phyloP scores from a whole-genome alignment of 2,329 filamentous ascomycete genomes.

The Colletotrichum sp. region DNA sequence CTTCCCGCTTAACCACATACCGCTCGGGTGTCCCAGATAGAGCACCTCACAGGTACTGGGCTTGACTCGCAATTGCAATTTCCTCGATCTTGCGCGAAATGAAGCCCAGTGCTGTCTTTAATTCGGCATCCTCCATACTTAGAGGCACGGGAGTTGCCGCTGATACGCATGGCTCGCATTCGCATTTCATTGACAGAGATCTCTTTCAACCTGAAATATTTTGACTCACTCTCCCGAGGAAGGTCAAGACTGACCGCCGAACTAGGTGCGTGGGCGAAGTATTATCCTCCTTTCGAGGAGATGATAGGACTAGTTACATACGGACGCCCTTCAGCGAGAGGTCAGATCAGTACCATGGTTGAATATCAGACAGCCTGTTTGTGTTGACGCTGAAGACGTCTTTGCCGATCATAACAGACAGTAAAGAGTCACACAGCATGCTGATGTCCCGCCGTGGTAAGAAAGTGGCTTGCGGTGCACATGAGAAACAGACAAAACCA shows the following conservation, averaged over 20 bases:
- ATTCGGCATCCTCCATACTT: not conserved
- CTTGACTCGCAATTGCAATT: not conserved
- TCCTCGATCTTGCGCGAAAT: not conserved
- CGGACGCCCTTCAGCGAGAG: not conserved
- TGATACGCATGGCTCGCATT: not conserved
- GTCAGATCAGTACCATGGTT: fast-evolving
- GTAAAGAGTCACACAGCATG: not conserved
- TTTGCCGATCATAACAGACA: fast-evolving
- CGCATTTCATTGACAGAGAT: not conserved
- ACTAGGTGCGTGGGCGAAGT: fast-evolving
- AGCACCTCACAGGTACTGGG: not conserved
- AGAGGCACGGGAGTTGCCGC: not conserved
- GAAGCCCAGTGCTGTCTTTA: not conserved
- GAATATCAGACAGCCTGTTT: not conserved
- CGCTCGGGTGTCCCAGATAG: not conserved
- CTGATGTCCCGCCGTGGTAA: not conserved
- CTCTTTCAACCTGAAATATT: fast-evolving
- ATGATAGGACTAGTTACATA: fast-evolving
- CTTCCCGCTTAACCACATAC: not conserved
- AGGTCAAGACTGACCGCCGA: not conserved
- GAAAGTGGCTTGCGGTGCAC: not conserved
- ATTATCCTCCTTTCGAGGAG: fast-evolving
- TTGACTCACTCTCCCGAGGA: not conserved
- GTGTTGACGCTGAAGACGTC: fast-evolving
- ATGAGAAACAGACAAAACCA: not conserved